Evolutionary conservation across 352 stramenopile species (phyloP).

Genomic region (Globisporangium splendens): DNA sequence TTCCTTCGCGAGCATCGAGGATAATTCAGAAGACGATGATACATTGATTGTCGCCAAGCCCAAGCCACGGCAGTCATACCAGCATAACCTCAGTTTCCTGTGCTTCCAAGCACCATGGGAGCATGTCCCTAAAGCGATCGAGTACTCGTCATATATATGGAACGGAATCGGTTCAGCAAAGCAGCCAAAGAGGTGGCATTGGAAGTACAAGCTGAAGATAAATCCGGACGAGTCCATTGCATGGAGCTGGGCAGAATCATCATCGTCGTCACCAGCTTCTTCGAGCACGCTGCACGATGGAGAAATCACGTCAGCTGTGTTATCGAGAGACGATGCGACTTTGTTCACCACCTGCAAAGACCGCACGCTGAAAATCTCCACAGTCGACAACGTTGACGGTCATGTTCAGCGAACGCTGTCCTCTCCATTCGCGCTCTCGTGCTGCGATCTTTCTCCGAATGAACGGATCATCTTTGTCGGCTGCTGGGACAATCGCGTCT

Average conservation of each 20-base stretch:
- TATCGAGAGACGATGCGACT: slow-evolving; percentile 43
- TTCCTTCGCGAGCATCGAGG: slow-evolving; percentile 20
- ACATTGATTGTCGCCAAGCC: background rate
- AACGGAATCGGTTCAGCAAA: slow-evolving; percentile 28
- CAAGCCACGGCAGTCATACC: slow-evolving; percentile 7
- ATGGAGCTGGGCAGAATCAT: slow-evolving; percentile 51
- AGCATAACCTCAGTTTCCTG: slow-evolving; percentile 27
- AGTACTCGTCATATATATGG: slow-evolving; percentile 36
- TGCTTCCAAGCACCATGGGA: slow-evolving; percentile 45
- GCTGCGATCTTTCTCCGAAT: slow-evolving; percentile 66
- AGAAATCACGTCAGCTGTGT: slow-evolving; percentile 58
- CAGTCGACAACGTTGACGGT: slow-evolving; percentile 25
- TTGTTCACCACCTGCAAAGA: slow-evolving; percentile 77
- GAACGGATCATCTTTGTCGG: slow-evolving; percentile 59
- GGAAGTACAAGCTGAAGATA: slow-evolving; percentile 35
- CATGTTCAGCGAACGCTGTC: slow-evolving; percentile 26
- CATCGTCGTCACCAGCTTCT: slow-evolving; percentile 1
- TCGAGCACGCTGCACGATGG: slow-evolving; percentile 40
- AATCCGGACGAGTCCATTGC: slow-evolving; percentile 22
- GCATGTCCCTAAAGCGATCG: slow-evolving; percentile 26
- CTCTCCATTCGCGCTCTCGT: slow-evolving; percentile 44
- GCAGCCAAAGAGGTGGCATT: slow-evolving; percentile 50
- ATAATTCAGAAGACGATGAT: slow-evolving; percentile 36
- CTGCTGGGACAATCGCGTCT: slow-evolving; percentile 72
- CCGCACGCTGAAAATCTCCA: slow-evolving; percentile 54